Conservation (phyloP, 73 alveolate genomes). For the Paramecium bursaria region DNA sequence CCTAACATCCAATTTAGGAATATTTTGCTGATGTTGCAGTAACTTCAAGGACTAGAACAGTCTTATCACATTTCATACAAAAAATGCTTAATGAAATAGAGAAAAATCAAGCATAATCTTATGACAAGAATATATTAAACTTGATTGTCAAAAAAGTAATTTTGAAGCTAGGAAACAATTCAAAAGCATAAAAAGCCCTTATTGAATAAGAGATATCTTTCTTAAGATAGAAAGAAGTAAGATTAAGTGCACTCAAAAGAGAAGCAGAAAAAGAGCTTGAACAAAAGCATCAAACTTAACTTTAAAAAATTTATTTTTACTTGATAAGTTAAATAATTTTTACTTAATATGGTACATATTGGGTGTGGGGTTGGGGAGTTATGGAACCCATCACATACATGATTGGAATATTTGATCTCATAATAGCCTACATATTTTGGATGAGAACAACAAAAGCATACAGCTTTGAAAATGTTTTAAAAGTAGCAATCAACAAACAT, state of each 20-base stretch:
- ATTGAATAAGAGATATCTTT: slow-evolving; percentile 15
- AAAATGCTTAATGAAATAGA: slow-evolving; percentile 18
- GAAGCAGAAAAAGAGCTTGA: slow-evolving; percentile 38
- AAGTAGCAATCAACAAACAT: slow-evolving; percentile 47
- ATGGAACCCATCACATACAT: slow-evolving; percentile 77
- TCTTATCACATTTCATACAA: slow-evolving; percentile 18
- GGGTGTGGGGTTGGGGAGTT: slow-evolving; percentile 74
- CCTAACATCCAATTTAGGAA: slow-evolving; percentile 46
- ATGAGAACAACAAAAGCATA: slow-evolving; percentile 61
- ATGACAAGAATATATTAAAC: slow-evolving; percentile 15
- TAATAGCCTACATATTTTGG: slow-evolving; percentile 72
- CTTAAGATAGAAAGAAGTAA: background rate
- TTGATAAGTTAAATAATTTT: slow-evolving; percentile 46
- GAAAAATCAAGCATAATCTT: slow-evolving; percentile 13
- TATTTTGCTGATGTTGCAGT: slow-evolving; percentile 56
- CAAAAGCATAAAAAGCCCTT: slow-evolving; percentile 11
- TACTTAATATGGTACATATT: slow-evolving; percentile 72
- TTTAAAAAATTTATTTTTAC: slow-evolving; percentile 53
- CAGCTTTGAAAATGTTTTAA: slow-evolving; percentile 47
- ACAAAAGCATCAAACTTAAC: slow-evolving; percentile 20
- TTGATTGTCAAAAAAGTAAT: slow-evolving; percentile 35
- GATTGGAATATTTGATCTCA: slow-evolving; percentile 68
- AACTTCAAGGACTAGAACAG: slow-evolving; percentile 43
- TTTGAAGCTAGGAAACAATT: slow-evolving; percentile 8
- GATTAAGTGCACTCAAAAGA: slow-evolving; percentile 16